phyloP scores from a whole-genome alignment of 805 yeast species.

The Hanseniaspora occidentalis region DNA sequence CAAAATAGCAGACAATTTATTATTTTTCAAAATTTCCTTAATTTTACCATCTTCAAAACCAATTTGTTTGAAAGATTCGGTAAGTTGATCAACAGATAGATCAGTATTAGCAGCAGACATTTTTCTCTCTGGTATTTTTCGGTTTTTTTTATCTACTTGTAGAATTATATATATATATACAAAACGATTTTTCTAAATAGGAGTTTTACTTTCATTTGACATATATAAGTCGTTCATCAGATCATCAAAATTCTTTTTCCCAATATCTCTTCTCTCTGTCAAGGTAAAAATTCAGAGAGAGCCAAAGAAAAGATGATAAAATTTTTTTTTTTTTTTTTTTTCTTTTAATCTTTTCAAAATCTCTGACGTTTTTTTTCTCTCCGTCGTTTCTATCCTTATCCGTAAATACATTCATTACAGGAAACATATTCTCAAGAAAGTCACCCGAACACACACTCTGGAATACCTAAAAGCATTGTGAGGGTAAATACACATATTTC shows the following conservation, averaged over 20 bases:
- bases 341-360: conserved; percentile 2
- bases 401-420: no score
- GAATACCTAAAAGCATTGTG: no score
- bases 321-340: background rate
- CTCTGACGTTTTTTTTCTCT: background rate
- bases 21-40: conserved; percentile 73
- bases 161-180: background rate
- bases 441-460: no score
- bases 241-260: no score
- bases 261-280: no score
- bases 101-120: background rate
- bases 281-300: no score
- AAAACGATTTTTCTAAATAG: background rate
- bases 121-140: conserved; percentile 4
- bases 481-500: no score
- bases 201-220: no score
- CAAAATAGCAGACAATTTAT: conserved; percentile 67
- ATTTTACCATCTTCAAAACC: conserved; percentile 68
- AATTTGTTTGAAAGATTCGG: conserved; percentile 25
- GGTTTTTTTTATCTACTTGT: conserved; percentile 1
- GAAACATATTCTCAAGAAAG: no score
- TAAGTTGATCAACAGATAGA: conserved; percentile 23
- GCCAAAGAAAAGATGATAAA: background rate
- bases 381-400: no score
- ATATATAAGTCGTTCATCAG: no score